A percentile compares a stretch with the other conserved stretches of the same genome.
These are phyloP conservation scores for Aegilops sharonensis DNA, from an alignment of 176 grass and related monocot species.

Conservation along the genomic window DNA sequence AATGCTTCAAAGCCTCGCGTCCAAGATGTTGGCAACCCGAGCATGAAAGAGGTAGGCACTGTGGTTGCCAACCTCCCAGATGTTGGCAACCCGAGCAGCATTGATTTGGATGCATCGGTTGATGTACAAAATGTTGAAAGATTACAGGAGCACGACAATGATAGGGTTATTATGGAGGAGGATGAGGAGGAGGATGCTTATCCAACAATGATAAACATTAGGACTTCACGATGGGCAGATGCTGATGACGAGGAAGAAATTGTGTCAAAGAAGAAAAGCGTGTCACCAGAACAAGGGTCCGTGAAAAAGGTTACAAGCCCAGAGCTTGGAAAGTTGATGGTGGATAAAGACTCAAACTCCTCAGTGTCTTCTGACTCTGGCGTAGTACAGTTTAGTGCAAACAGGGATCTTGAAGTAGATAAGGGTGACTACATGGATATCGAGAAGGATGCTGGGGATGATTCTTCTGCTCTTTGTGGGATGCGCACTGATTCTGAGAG, in stretches of 20 bases:
- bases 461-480: slow-evolving; percentile 25
- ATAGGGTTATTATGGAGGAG: slow-evolving; percentile 24
- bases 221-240: slow-evolving; percentile 73
- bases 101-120: slow-evolving; percentile 32
- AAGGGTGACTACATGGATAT: slow-evolving; percentile 35
- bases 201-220: slow-evolving; percentile 54
- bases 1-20: slow-evolving; percentile 34
- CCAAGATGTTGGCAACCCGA: not conserved
- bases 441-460: slow-evolving; percentile 25
- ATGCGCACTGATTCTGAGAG: slow-evolving; percentile 27
- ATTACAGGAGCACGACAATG: not conserved
- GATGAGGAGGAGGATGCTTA: slow-evolving; percentile 57
- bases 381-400: slow-evolving; percentile 32
- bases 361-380: slow-evolving; percentile 50
- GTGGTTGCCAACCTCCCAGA: not conserved
- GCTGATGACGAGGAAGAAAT: slow-evolving; percentile 39
- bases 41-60: not conserved
- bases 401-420: slow-evolving; percentile 26
- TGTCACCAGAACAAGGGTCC: slow-evolving; percentile 26
- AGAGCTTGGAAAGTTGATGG: slow-evolving; percentile 46
- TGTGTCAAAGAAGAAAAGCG: slow-evolving; percentile 40
- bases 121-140: slow-evolving; percentile 29
- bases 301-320: slow-evolving; percentile 36
- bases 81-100: not conserved
- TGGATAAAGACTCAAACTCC: slow-evolving; percentile 40